A percentile compares a stretch with the other conserved stretches of the same genome.
Evolutionary conservation across 2,329 filamentous ascomycete species (phyloP).

Genomic region (Verticillium nonalfalfae): DNA sequence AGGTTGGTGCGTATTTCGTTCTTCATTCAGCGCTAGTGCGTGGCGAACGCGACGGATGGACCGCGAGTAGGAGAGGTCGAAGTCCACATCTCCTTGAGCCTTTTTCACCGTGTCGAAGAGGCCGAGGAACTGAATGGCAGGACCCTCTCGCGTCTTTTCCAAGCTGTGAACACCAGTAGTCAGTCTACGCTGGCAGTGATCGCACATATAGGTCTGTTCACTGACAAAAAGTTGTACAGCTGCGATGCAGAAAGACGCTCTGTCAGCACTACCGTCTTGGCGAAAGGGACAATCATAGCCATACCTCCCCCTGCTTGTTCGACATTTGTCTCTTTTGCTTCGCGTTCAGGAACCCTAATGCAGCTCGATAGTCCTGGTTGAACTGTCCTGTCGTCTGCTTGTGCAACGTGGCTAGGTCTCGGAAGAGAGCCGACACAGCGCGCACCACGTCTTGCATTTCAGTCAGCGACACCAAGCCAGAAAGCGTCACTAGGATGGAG

Average conservation of each 20-base stretch:
- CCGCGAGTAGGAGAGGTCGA: slow-evolving; percentile 22
- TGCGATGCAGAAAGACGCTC: neutral
- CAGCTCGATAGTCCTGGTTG: neutral
- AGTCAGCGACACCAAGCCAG: neutral
- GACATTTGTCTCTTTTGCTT: slow-evolving; percentile 1
- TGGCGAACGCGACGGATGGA: slow-evolving; percentile 28
- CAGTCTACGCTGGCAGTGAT: slow-evolving; percentile 13
- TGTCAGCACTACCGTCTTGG: neutral
- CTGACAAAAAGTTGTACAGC: slow-evolving; percentile 20
- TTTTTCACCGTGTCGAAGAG: slow-evolving; percentile 27
- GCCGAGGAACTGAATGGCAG: slow-evolving; percentile 28
- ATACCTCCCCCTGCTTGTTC: slow-evolving; percentile 8
- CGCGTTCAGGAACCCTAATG: neutral
- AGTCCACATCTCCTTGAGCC: slow-evolving; percentile 14
- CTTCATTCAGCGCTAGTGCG: slow-evolving; percentile 30
- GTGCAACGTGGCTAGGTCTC: slow-evolving; percentile 16
- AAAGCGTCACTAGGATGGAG: neutral
- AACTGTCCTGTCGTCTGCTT: neutral
- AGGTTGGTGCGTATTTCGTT: slow-evolving; percentile 17
- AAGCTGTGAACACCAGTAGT: slow-evolving; percentile 1
- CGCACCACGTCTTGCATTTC: slow-evolving; percentile 20
- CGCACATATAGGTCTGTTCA: neutral
- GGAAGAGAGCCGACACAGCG: slow-evolving; percentile 29
- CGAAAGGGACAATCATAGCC: neutral
- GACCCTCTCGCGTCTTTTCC: slow-evolving; percentile 11